phyloP scores from a whole-genome alignment of 176 grass and related monocot genomes.

The Ananas comosus region DNA sequence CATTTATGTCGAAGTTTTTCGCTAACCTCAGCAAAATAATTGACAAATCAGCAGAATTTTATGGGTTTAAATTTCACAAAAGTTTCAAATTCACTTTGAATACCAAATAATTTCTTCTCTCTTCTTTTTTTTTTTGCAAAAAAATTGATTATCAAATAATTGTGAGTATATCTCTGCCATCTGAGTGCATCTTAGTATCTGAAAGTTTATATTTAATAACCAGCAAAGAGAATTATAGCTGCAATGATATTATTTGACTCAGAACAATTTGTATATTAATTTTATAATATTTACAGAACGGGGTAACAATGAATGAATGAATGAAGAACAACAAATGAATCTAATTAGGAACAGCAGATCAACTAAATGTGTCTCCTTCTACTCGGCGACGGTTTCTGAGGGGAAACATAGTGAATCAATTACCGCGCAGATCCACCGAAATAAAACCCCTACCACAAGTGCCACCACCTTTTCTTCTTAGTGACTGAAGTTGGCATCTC shows the following conservation, averaged over 20 bases:
- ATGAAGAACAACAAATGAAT: neutral
- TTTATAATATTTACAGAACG: neutral
- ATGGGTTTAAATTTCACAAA: too few relatives aligned
- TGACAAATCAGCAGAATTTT: too few relatives aligned
- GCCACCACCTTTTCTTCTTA: conserved; percentile 73
- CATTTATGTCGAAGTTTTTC: too few relatives aligned
- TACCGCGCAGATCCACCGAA: neutral
- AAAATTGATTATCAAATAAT: too few relatives aligned
- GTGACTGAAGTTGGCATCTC: conserved; percentile 37
- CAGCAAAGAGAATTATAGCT: too few relatives aligned
- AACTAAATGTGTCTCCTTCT: neutral
- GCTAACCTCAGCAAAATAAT: too few relatives aligned
- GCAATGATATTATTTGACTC: neutral
- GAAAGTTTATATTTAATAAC: too few relatives aligned
- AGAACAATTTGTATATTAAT: neutral
- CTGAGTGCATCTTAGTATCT: too few relatives aligned
- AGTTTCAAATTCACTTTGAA: too few relatives aligned
- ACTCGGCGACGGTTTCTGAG: neutral
- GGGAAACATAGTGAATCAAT: conserved; percentile 16
- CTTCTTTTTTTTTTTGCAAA: too few relatives aligned
- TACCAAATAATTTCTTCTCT: too few relatives aligned
- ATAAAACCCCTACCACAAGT: conserved; percentile 15
- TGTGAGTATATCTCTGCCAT: too few relatives aligned
- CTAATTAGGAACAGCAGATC: neutral
- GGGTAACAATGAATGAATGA: neutral